Evolutionary conservation across 2,329 filamentous ascomycete genomes (phyloP).

Genomic region (Beauveria australis): DNA sequence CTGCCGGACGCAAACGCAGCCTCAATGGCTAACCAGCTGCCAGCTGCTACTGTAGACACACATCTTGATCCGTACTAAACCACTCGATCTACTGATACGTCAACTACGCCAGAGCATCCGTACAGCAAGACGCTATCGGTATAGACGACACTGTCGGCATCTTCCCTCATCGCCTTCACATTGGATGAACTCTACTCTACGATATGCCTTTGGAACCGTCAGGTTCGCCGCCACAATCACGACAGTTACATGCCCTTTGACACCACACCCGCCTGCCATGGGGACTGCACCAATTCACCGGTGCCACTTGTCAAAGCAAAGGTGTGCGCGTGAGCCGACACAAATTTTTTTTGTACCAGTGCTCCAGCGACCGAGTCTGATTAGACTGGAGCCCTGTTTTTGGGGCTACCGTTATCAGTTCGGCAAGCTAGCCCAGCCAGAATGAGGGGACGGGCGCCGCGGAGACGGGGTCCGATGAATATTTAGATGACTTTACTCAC

Average conservation of each 20-base stretch:
- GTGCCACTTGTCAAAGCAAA: constrained; percentile 2
- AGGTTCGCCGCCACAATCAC: not conserved
- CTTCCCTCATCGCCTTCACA: not conserved
- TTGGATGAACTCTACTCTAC: not conserved
- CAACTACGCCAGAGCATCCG: too few relatives aligned
- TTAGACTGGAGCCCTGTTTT: not conserved
- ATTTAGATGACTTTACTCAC: not conserved
- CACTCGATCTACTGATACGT: not conserved
- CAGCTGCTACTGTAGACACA: not conserved
- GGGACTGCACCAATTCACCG: not conserved
- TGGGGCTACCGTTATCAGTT: constrained; percentile 9
- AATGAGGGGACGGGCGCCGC: constrained; percentile 5
- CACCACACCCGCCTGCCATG: not conserved
- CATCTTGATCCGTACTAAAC: too few relatives aligned
- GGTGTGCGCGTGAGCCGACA: constrained; percentile 7
- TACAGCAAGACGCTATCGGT: not conserved
- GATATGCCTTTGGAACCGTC: not conserved
- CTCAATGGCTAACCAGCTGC: not conserved
- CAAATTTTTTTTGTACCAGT: not conserved
- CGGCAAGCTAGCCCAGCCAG: not conserved
- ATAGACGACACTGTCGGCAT: not conserved
- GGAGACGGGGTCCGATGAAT: not conserved
- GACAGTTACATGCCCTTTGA: not conserved
- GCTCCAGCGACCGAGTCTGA: not conserved
- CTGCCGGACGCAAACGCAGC: constrained; percentile 1